A percentile compares a stretch with the other conserved stretches of the same genome.
Conservation (phyloP, 1,284 basidiomycete genomes). For the Fomitopsis pinicola region DNA sequence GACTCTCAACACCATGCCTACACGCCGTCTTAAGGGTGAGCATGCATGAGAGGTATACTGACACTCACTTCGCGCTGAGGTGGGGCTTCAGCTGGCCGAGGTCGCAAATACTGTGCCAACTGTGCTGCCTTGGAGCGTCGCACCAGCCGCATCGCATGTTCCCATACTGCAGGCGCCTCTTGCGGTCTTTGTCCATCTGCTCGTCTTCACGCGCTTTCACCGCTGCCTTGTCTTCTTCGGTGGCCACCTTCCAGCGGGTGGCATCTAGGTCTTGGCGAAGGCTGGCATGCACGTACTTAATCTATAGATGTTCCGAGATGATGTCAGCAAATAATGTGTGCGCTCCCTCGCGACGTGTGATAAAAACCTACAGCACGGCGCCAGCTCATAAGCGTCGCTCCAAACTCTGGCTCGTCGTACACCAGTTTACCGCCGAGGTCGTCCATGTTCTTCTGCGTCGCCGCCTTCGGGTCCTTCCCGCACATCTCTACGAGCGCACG, state of each 20-base stretch:
- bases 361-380: not conserved
- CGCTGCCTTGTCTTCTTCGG: not conserved
- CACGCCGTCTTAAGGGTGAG: not conserved
- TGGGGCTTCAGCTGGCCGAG: not conserved
- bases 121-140: not conserved
- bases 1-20: not conserved
- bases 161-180: too few species aligned
- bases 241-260: not conserved
- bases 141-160: not conserved
- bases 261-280: not conserved
- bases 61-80: not conserved
- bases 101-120: not conserved
- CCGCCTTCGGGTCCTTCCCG: not conserved
- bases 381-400: not conserved
- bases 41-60: not conserved
- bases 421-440: not conserved
- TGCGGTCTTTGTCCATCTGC: too few species aligned
- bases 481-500: not conserved
- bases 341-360: not conserved
- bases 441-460: not conserved
- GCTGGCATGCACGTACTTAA: not conserved
- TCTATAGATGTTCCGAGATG: not conserved
- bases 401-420: not conserved
- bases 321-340: not conserved
- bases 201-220: not conserved